Base-by-base conservation (phyloP, 2,329 filamentous ascomycete species). In the Akanthomyces dipterigenus region DNA sequence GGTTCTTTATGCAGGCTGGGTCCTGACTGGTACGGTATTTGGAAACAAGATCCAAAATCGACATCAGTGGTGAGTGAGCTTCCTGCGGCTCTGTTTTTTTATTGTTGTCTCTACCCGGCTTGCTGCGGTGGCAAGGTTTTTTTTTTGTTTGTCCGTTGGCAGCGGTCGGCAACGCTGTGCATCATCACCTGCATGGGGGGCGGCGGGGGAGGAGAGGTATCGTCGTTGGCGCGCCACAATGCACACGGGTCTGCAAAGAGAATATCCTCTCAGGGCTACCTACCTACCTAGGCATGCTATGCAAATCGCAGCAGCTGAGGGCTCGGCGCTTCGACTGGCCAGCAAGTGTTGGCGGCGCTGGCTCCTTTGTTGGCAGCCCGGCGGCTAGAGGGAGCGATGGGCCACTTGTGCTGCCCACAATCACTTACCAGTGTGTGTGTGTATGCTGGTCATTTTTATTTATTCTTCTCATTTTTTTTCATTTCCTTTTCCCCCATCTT, bases 311-410 rank as follows among this genome's bases (percentile, higher is more conserved):
- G n/a, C 43, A 18, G 9, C 7, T n/a, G n/a, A 57, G 24, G 49
- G 36, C 31, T 51, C 26, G 46, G 55, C 55, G 55, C 55, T 57
- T 57, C 55, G 55, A 48, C 42, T 57, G 55, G 55, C 20, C 55
- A 46, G 12, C 42, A 57, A 18, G 9, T 56, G 24, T 18, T 42
- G 24, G 31, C 54, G 36, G 40, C 26, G 18, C 26, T 48, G 51
- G 28, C 20, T 22, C 18, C 5, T 24, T 48, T 34, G 31, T 34
- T 34, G 31, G 31, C 31, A 34, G 45, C 49, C 31, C 49, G 49
- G 49, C 49, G 49, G 18, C 28, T 53, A 53, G 31, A 34, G 31
- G 31, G 8, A 34, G 31, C 31, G 18, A 28, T 49, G 22, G 31
- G 5, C 28, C 26, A 51, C 16, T 36, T 26, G 28, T 36, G 49